Percentiles rank a stretch among this genome's conserved stretches.
These are phyloP conservation scores for Sarcodon aspratus DNA, from an alignment of 768 basidiomycete species.

Conservation along the genomic window DNA sequence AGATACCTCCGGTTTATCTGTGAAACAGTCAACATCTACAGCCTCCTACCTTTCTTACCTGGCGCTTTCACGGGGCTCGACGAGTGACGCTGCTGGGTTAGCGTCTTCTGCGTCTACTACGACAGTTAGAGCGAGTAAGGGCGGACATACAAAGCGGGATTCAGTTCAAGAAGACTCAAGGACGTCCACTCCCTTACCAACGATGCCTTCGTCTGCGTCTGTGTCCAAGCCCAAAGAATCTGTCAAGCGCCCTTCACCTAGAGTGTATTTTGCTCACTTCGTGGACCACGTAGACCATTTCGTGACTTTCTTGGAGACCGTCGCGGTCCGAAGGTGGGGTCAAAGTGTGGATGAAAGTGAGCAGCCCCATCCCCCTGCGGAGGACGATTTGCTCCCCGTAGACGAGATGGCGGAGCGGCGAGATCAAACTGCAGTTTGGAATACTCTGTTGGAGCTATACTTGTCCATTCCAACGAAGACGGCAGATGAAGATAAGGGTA, in stretches of 20 bases:
- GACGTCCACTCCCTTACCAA: constrained; percentile 16
- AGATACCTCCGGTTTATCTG: constrained; percentile 20
- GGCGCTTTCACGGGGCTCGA: constrained; percentile 50
- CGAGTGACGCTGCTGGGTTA: constrained; percentile 7
- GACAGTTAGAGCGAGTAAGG: background rate
- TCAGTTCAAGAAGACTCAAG: constrained; percentile 3
- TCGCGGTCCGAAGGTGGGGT: constrained; percentile 71
- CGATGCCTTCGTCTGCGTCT: constrained; percentile 5
- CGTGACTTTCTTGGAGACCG: constrained; percentile 78
- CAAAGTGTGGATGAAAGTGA: constrained; percentile 43
- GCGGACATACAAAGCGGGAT: background rate
- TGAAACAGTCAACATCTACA: background rate
- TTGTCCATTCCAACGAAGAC: constrained; percentile 38
- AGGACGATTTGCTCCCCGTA: background rate
- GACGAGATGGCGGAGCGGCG: constrained; percentile 42
- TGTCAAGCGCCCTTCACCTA: constrained; percentile 61
- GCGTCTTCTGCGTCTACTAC: background rate
- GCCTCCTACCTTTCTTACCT: constrained; percentile 78
- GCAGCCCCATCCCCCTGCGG: constrained; percentile 8
- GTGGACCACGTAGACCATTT: constrained; percentile 82
- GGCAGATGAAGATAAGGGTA: constrained; percentile 16
- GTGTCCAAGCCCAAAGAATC: constrained; percentile 12
- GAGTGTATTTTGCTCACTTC: constrained; percentile 88
- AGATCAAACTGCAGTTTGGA: constrained; percentile 87
- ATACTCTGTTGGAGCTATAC: constrained; percentile 90